Percentiles rank a stretch among this genome's conserved stretches.
These are phyloP conservation scores for Pseudopyrenochaeta lycopersici DNA, from an alignment of 2,329 filamentous ascomycete species.

Conservation along the genomic window DNA sequence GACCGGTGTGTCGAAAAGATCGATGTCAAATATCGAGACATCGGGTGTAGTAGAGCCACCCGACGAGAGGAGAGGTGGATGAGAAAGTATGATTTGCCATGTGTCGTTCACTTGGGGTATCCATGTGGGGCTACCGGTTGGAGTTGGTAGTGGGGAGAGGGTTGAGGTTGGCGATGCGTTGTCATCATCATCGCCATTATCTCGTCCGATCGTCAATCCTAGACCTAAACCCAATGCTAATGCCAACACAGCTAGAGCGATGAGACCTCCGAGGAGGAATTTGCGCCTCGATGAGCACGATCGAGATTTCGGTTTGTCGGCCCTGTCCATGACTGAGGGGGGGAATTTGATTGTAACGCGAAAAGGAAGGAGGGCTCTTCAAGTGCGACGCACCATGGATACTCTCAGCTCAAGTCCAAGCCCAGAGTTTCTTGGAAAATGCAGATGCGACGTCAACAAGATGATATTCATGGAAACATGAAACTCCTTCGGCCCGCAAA, in stretches of 20 bases:
- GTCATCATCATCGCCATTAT: constrained; percentile 31
- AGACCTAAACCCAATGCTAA: constrained; percentile 66
- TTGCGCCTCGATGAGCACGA: constrained; percentile 35
- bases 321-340: too few relatives aligned
- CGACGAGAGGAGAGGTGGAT: constrained; percentile 31
- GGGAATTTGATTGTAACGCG: neutral
- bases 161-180: constrained; percentile 31
- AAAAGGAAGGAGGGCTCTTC: neutral
- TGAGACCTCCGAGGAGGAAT: constrained; percentile 30
- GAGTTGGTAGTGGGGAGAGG: constrained; percentile 31
- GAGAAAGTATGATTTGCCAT: constrained; percentile 70
- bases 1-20: constrained; percentile 64
- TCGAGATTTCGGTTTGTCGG: constrained; percentile 10
- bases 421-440: too few relatives aligned
- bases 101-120: constrained; percentile 61
- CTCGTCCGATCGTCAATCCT: constrained; percentile 55
- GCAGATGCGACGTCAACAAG: too few relatives aligned
- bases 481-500: neutral
- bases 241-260: constrained; percentile 49
- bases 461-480: neutral
- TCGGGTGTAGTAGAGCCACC: constrained; percentile 55
- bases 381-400: too few relatives aligned
- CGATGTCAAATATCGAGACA: constrained; percentile 69
- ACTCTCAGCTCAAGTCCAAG: too few relatives aligned
- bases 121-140: constrained; percentile 55